Conservation (phyloP, 352 stramenopile genomes). For the Globisporangium apiculatum region DNA sequence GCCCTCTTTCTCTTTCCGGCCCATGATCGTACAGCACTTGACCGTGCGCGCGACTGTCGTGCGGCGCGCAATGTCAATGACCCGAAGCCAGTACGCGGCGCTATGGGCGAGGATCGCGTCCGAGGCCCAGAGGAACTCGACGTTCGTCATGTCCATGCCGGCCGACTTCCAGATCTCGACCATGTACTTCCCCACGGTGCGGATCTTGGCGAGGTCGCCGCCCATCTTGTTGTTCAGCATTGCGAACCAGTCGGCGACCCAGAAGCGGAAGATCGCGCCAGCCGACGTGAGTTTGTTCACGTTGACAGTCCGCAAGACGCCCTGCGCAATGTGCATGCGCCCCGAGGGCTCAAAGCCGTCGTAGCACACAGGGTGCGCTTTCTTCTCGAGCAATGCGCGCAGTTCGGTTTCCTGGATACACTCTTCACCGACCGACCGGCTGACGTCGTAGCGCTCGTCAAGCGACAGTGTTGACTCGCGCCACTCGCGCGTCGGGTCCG, state of each 20-base stretch:
- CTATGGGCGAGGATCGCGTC: slow-evolving; percentile 91
- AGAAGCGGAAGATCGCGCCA: slow-evolving; percentile 98
- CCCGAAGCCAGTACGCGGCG: slow-evolving; percentile 89
- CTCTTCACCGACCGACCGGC: slow-evolving; percentile 87
- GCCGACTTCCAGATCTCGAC: slow-evolving; percentile 99
- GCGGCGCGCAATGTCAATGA: slow-evolving; percentile 92
- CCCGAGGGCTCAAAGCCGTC: slow-evolving; percentile 98
- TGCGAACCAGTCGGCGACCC: slow-evolving; percentile 99
- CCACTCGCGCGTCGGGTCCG: slow-evolving; percentile 46
- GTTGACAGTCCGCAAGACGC: slow-evolving; percentile 95
- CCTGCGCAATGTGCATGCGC: slow-evolving; percentile 99
- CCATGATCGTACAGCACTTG: slow-evolving; percentile 99
- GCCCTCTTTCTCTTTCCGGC: slow-evolving; percentile 84
- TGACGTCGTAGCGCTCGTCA: slow-evolving; percentile 74
- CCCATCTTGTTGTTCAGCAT: slow-evolving; percentile 99
- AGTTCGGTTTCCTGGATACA: slow-evolving; percentile 92
- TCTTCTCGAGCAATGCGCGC: slow-evolving; percentile 77
- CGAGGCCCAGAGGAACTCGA: slow-evolving; percentile 98
- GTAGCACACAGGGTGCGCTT: slow-evolving; percentile 90
- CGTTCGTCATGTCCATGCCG: slow-evolving; percentile 98
- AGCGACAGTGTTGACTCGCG: slow-evolving; percentile 70
- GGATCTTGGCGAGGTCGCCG: slow-evolving; percentile 96
- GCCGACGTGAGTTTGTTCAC: slow-evolving; percentile 91
- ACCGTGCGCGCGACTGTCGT: slow-evolving; percentile 92
- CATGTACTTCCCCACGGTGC: slow-evolving; percentile 94